Conservation (phyloP, 2,329 filamentous ascomycete genomes). For the Stylonectria norvegica region DNA sequence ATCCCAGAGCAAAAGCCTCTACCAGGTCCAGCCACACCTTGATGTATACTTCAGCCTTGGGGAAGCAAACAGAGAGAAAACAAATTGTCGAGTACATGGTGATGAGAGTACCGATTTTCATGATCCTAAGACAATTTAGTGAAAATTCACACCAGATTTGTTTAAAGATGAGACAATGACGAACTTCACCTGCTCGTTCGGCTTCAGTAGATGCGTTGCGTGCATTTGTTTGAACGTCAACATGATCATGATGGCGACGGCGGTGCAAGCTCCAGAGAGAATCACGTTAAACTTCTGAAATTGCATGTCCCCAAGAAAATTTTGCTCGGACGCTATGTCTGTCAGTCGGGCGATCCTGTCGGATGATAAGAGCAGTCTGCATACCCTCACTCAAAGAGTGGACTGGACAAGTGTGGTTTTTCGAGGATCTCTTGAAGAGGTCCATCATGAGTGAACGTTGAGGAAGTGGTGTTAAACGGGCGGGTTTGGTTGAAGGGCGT, state of each 20-base stretch:
- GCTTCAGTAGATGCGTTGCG: constrained; percentile 18
- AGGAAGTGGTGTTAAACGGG: too few relatives aligned
- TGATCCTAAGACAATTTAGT: not conserved
- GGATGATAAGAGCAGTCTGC: too few relatives aligned
- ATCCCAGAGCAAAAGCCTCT: not conserved
- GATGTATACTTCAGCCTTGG: not conserved
- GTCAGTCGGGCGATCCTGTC: too few relatives aligned
- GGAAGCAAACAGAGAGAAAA: constrained; percentile 10
- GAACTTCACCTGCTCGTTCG: constrained; percentile 22
- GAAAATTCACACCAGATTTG: too few relatives aligned
- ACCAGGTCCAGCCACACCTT: not conserved
- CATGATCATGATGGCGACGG: constrained; percentile 14
- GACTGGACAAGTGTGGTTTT: too few relatives aligned
- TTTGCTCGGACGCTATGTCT: too few relatives aligned
- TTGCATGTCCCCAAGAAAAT: constrained; percentile 5
- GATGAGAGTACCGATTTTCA: constrained; percentile 5
- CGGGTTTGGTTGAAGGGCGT: too few relatives aligned
- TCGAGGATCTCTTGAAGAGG: too few relatives aligned
- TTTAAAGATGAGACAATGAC: not conserved
- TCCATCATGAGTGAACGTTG: too few relatives aligned
- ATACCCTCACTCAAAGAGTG: too few relatives aligned
- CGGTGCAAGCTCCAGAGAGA: constrained; percentile 17
- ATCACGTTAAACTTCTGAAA: constrained; percentile 20
- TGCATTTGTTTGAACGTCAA: constrained; percentile 14
- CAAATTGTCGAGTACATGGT: constrained; percentile 16